Evolutionary conservation across 2,329 filamentous ascomycete species (phyloP).

Genomic region (Monascus ruber): DNA sequence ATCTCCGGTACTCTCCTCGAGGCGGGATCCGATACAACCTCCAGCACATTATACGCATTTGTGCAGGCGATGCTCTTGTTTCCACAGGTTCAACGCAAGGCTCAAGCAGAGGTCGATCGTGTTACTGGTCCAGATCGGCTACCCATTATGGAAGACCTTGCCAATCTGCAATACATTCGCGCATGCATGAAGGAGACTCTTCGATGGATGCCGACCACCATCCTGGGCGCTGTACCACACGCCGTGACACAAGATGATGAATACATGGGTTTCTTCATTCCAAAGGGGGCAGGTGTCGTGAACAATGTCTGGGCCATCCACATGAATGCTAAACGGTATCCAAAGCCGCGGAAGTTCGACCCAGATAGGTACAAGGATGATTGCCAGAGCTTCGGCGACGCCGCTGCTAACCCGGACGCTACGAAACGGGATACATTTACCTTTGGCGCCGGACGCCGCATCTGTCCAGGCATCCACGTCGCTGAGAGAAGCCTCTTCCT

Average conservation of each 20-base stretch:
- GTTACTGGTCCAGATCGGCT: conserved; percentile 19
- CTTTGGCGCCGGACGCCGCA: conserved; percentile 45
- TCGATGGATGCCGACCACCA: conserved; percentile 33
- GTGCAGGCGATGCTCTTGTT: conserved; percentile 40
- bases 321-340: conserved; percentile 30
- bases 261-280: conserved; percentile 40
- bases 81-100: conserved; percentile 31
- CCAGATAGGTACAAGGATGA: conserved; percentile 24
- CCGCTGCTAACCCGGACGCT: conserved; percentile 16
- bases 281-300: conserved; percentile 36
- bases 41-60: conserved; percentile 25
- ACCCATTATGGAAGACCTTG: conserved; percentile 21
- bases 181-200: conserved; percentile 23
- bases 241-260: conserved; percentile 38
- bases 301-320: conserved; percentile 37
- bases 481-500: conserved; percentile 41
- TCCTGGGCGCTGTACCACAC: conserved; percentile 36
- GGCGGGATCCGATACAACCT: conserved; percentile 41
- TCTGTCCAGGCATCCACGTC: conserved; percentile 49
- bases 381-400: conserved; percentile 23
- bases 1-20: conserved; percentile 23
- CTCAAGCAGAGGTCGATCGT: conserved; percentile 27
- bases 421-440: conserved; percentile 39
- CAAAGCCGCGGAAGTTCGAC: conserved; percentile 28
- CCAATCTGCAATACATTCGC: conserved; percentile 22